Percentiles rank a stretch among this genome's conserved stretches.
Conservation (phyloP, 495 filamentous ascomycete species). For the Hypoxylon cercidicola region DNA sequence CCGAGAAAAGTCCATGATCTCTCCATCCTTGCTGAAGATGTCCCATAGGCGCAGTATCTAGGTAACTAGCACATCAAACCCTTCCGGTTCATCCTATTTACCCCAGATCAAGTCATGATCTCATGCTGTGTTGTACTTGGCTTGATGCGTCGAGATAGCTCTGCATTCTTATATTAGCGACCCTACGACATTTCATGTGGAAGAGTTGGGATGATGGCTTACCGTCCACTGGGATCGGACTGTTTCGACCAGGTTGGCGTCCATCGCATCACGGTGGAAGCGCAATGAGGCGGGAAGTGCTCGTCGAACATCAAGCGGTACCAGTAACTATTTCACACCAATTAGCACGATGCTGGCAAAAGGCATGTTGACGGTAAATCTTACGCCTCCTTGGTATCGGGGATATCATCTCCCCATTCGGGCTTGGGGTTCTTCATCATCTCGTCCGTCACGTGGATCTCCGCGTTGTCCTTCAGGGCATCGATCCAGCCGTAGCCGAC, state of each 20-base stretch:
- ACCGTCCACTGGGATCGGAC: slow-evolving; percentile 93
- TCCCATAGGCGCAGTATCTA: slow-evolving; percentile 31
- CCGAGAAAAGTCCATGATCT: slow-evolving; percentile 21
- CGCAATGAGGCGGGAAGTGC: slow-evolving; percentile 92
- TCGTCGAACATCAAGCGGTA: slow-evolving; percentile 98
- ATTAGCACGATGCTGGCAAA: slow-evolving; percentile 29
- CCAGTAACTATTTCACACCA: slow-evolving; percentile 73
- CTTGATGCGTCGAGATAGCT: slow-evolving; percentile 33
- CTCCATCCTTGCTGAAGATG: slow-evolving; percentile 22
- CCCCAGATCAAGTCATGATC: slow-evolving; percentile 8
- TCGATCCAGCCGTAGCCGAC: slow-evolving; percentile 99
- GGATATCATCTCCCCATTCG: slow-evolving; percentile 90
- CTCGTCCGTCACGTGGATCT: slow-evolving; percentile 88
- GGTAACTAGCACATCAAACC: slow-evolving; percentile 2
- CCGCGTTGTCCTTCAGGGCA: slow-evolving; percentile 91
- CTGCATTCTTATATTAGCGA: slow-evolving; percentile 27
- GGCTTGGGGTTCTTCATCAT: slow-evolving; percentile 97
- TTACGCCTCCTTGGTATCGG: slow-evolving; percentile 95
- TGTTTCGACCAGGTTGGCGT: slow-evolving; percentile 98
- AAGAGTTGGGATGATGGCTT: slow-evolving; percentile 47
- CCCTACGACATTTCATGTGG: neutral
- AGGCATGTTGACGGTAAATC: slow-evolving; percentile 41
- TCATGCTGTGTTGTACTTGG: slow-evolving; percentile 36
- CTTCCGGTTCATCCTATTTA: slow-evolving; percentile 16
- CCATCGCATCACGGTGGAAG: slow-evolving; percentile 94